These are phyloP conservation scores for Colletotrichum sp. DNA, from an alignment of 2,329 filamentous ascomycete genomes.

Conservation along the genomic window DNA sequence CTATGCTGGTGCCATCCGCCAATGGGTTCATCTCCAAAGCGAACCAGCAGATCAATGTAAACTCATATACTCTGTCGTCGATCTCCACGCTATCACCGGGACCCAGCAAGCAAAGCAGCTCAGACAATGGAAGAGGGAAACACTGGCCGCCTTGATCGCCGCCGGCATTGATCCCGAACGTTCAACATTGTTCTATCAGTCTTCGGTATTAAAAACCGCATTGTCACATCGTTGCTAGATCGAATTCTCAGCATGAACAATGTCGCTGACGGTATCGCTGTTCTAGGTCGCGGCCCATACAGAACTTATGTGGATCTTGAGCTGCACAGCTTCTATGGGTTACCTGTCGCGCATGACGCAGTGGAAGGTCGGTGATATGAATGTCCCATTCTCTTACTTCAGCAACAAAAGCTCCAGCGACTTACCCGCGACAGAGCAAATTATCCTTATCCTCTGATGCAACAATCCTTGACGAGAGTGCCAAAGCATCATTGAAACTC, in stretches of 20 bases:
- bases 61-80: constrained; percentile 86
- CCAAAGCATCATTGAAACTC: constrained; percentile 72
- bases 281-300: constrained; percentile 75
- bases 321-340: constrained; percentile 88
- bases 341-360: constrained; percentile 99
- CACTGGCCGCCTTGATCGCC: constrained; percentile 80
- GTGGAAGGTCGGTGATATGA: constrained; percentile 75
- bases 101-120: constrained; percentile 70
- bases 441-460: constrained; percentile 66
- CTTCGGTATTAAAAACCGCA: constrained; percentile 46
- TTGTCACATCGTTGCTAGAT: not conserved
- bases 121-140: constrained; percentile 71
- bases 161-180: constrained; percentile 82
- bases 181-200: constrained; percentile 84
- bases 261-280: not conserved
- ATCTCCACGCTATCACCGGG: constrained; percentile 90
- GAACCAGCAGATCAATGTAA: constrained; percentile 59
- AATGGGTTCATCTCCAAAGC: constrained; percentile 86
- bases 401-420: not conserved
- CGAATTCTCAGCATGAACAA: not conserved
- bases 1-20: constrained; percentile 85
- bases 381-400: not conserved
- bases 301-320: constrained; percentile 97
- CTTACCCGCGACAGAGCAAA: constrained; percentile 65
- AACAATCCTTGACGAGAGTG: constrained; percentile 61